These are phyloP conservation scores for Jacaranda copaia DNA, from an alignment of 257 asterid species.

Conservation along the genomic window DNA sequence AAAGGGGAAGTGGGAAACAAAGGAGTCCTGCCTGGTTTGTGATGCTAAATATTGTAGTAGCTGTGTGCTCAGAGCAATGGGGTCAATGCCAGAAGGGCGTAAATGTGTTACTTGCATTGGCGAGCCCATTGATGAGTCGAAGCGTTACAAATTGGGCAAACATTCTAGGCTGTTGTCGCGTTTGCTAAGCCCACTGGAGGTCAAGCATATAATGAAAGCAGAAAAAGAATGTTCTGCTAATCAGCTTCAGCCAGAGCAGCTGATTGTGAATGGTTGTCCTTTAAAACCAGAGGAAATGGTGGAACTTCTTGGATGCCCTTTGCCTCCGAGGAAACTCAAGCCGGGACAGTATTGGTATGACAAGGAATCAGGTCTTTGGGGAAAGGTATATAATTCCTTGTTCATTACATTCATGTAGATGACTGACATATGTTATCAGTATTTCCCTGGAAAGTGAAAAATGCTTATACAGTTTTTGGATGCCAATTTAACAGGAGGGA, in stretches of 20 bases:
- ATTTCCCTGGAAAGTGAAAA: constrained; percentile 23
- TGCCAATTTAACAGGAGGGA: constrained; percentile 67
- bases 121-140: constrained; percentile 80
- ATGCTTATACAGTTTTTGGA: constrained; percentile 37
- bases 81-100: constrained; percentile 95
- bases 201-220: constrained; percentile 84
- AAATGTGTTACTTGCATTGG: constrained; percentile 88
- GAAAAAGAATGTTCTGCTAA: constrained; percentile 88
- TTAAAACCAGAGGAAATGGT: constrained; percentile 83
- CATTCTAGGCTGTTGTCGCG: constrained; percentile 76
- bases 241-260: constrained; percentile 87
- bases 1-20: constrained; percentile 83
- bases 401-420: constrained; percentile 28
- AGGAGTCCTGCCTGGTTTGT: constrained; percentile 81
- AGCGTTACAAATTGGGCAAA: constrained; percentile 72
- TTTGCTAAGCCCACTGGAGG: constrained; percentile 82
- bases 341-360: constrained; percentile 93
- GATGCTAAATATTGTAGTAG: constrained; percentile 79
- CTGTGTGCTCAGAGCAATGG: constrained; percentile 92
- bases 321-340: constrained; percentile 80
- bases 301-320: constrained; percentile 73
- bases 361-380: constrained; percentile 90
- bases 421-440: constrained; percentile 20
- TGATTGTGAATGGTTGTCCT: constrained; percentile 80
- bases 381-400: constrained; percentile 69